These are phyloP conservation scores for Solanum habrochaites DNA, from an alignment of 257 asterid genomes.

Conservation along the genomic window DNA sequence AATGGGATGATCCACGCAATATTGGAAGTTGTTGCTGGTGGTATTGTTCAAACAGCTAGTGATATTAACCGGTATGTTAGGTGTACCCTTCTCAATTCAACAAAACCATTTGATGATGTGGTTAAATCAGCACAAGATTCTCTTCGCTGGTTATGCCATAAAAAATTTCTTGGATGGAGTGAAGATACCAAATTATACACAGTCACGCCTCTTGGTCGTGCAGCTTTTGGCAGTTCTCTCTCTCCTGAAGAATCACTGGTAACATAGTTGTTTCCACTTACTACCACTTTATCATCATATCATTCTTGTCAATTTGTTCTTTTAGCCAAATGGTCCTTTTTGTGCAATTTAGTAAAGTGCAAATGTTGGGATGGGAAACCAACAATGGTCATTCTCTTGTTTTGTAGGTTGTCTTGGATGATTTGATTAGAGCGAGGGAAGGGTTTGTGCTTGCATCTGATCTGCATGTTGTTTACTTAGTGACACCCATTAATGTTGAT, in stretches of 20 bases:
- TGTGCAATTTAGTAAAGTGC: not conserved
- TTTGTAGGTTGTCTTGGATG: constrained; percentile 85
- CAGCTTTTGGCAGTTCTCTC: constrained; percentile 94
- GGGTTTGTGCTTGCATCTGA: constrained; percentile 99
- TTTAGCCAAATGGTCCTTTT: not conserved
- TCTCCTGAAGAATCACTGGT: constrained; percentile 97
- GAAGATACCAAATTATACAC: constrained; percentile 84
- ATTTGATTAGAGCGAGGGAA: constrained; percentile 90
- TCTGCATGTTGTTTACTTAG: constrained; percentile 92
- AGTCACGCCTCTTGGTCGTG: constrained; percentile 94
- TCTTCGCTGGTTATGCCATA: constrained; percentile 90
- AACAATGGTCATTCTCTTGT: not conserved
- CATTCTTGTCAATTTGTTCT: not conserved
- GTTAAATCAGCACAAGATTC: constrained; percentile 98
- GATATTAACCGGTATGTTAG: constrained; percentile 94
- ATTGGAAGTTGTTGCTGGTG: constrained; percentile 97
- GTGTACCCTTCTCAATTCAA: constrained; percentile 94
- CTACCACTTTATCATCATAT: constrained; percentile 4
- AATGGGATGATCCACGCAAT: constrained; percentile 99
- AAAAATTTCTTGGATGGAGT: constrained; percentile 83
- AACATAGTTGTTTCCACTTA: constrained; percentile 8
- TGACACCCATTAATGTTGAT: constrained; percentile 90
- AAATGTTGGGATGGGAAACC: not conserved
- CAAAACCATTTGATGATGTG: constrained; percentile 91
- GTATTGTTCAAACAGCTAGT: constrained; percentile 90